Evolutionary conservation across 225 moss, liverwort and hornwort genomes (phyloP), one percentile per base, ranked within the genome.

Genomic region (Asterella californica): DNA sequence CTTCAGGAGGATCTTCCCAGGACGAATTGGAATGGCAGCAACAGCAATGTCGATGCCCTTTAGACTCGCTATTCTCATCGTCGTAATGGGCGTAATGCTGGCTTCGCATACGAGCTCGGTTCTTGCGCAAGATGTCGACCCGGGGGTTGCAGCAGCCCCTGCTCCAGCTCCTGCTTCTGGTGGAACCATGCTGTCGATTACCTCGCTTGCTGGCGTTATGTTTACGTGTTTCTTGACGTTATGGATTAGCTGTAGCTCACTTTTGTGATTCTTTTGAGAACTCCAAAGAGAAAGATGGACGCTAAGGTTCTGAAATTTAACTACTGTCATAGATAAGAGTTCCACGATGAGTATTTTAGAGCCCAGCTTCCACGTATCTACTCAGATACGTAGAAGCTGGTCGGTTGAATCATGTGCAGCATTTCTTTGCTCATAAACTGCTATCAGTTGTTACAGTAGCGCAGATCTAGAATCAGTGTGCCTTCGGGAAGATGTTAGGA

Each of bases 401-500:
- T 24, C 38, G 19, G 38, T 45, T 45, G 38, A 70, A 70, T 70
- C 69, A 70, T 70, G 69, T 70, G 69, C 69, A 70, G 69, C 69
- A 70, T 37, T 70, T 70, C 69, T 22, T 68, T 24, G 22, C 19
- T 45, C 42, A 45, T 70, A 38, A 70, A 70, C 42, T 67, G 34
- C 67, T 25, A 6, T 33, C 34, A 67, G 67, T 14, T 67, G 42
- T 70, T n/a, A n/a, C n/a, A 70, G 69, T 70, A 38, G 69, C 69
- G 69, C 69, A 70, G 42, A 70, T 7, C 7, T 7, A 42, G 4
- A 7, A 70, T 38, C 38, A 37, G 36, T 37, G 24, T 37, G 38
- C 69, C 69, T 45, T 9, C 24, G 69, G 69, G 42, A 34, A 70
- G 69, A 38, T 42, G 42, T 37, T 70, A 70, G 69, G 18, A 6